phyloP scores from a whole-genome alignment of 495 filamentous ascomycete species.

The Neurospora sp. region DNA sequence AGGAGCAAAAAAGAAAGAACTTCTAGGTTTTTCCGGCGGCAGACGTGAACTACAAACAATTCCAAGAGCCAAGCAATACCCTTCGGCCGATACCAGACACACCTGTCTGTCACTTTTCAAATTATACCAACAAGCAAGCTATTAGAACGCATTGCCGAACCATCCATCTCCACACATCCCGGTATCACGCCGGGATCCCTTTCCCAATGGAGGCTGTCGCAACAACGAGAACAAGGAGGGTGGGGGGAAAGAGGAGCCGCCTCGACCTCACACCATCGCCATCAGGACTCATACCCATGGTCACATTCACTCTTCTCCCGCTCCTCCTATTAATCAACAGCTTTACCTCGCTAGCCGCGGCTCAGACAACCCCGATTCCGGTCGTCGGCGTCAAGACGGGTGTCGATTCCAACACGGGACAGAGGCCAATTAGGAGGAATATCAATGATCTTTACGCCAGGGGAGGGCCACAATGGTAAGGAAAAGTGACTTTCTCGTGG shows the following conservation, averaged over 20 bases:
- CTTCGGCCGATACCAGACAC: neutral
- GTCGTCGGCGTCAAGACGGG: slow-evolving; percentile 28
- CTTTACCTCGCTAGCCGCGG: neutral
- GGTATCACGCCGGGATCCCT: neutral
- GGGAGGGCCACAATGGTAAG: slow-evolving; percentile 31
- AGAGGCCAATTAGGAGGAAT: slow-evolving; percentile 25
- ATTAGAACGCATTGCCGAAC: neutral
- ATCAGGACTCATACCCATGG: neutral
- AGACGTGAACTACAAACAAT: neutral
- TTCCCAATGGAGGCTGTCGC: neutral
- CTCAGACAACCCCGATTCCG: slow-evolving; percentile 13
- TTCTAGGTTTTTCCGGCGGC: neutral
- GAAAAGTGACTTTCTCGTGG: neutral
- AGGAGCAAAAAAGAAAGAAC: neutral
- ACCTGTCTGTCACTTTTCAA: neutral
- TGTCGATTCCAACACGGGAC: slow-evolving; percentile 23
- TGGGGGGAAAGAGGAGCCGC: neutral
- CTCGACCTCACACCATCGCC: neutral
- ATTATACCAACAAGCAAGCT: neutral
- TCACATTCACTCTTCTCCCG: neutral
- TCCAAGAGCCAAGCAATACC: neutral
- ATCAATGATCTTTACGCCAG: slow-evolving; percentile 27
- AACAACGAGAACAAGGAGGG: neutral
- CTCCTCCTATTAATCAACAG: neutral
- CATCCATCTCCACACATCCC: neutral